Conservation (phyloP, 371 early-diverging fungal species). For the Apophysomyces ossiformis region DNA sequence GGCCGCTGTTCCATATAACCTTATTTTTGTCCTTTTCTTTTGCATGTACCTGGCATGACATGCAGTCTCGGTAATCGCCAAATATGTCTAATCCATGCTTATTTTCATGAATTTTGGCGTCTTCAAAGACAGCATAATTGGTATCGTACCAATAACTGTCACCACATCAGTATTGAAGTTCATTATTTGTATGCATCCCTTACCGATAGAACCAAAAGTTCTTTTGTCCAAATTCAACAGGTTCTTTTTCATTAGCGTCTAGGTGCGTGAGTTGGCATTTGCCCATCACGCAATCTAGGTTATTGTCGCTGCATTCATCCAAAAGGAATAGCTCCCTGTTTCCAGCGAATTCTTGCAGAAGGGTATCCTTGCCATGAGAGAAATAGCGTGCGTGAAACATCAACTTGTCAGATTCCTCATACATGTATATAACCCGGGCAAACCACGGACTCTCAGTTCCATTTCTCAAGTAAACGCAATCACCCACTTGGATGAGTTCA, state of each 20-base stretch:
- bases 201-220: constrained; percentile 35
- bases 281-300: constrained; percentile 37
- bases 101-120: constrained; percentile 35
- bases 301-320: constrained; percentile 49
- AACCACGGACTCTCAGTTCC: constrained; percentile 26
- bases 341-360: constrained; percentile 52
- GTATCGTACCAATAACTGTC: constrained; percentile 49
- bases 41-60: constrained; percentile 29
- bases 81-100: constrained; percentile 8
- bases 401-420: constrained; percentile 21
- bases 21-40: background rate
- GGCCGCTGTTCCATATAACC: background rate
- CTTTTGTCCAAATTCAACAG: constrained; percentile 24
- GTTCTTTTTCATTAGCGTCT: constrained; percentile 31
- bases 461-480: constrained; percentile 34
- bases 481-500: constrained; percentile 28
- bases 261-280: constrained; percentile 42
- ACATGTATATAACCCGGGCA: constrained; percentile 31
- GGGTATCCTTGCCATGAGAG: constrained; percentile 52
- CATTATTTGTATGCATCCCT: constrained; percentile 1
- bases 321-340: constrained; percentile 53
- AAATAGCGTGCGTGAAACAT: constrained; percentile 49
- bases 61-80: constrained; percentile 22
- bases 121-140: constrained; percentile 43
- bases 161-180: background rate